These are phyloP conservation scores for Cryptosporidium meleagridis DNA, from an alignment of 169 alveolate genomes.

Conservation along the genomic window DNA sequence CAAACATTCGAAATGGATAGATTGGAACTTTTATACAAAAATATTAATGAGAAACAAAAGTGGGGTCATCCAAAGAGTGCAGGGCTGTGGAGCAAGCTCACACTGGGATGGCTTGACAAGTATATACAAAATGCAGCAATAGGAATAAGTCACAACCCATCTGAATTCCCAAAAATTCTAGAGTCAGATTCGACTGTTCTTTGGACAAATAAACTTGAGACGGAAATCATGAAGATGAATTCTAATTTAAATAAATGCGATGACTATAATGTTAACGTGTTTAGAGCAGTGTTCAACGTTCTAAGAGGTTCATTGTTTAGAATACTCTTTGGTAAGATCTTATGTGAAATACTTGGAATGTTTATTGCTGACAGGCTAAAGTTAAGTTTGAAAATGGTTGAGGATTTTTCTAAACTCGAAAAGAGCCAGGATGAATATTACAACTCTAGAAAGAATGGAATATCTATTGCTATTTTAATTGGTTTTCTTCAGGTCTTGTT, in stretches of 20 bases:
- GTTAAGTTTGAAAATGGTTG: conserved; percentile 15
- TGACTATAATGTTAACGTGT: conserved; percentile 35
- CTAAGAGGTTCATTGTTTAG: conserved; percentile 31
- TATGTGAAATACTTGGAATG: conserved; percentile 60
- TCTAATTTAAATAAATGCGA: neutral
- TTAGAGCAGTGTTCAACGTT: conserved; percentile 51
- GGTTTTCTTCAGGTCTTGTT: conserved; percentile 18
- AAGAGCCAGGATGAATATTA: conserved; percentile 1
- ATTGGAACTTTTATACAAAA: neutral
- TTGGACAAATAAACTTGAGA: conserved; percentile 58
- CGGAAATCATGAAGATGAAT: conserved; percentile 50
- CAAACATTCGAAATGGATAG: neutral
- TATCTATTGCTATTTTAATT: conserved; percentile 18
- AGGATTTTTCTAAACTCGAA: neutral
- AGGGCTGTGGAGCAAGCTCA: conserved; percentile 67
- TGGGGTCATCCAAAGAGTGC: conserved; percentile 59
- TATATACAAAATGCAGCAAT: conserved; percentile 22
- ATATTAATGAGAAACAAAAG: conserved; percentile 25
- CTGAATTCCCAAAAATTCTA: conserved; percentile 49
- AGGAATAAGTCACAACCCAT: conserved; percentile 19
- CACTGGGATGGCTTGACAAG: conserved; percentile 54
- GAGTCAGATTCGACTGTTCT: conserved; percentile 48
- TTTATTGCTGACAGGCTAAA: conserved; percentile 11
- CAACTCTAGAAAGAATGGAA: neutral
- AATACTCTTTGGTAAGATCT: conserved; percentile 26